Conservation (phyloP, 2,329 filamentous ascomycete species). For the Thelonectria olida region DNA sequence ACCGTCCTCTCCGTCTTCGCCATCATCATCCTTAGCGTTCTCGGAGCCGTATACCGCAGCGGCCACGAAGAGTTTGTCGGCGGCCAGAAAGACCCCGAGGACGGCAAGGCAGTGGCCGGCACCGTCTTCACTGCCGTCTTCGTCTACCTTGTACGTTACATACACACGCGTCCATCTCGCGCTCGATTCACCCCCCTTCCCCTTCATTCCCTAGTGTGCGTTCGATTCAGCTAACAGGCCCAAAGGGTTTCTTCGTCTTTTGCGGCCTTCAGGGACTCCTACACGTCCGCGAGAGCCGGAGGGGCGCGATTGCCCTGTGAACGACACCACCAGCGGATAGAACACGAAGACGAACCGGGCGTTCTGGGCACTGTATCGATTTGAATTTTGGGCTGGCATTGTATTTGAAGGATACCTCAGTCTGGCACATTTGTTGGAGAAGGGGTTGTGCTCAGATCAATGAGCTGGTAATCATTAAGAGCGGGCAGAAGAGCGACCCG, state of each 20-base stretch:
- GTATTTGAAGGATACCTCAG: slow-evolving; percentile 32
- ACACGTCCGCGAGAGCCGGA: slow-evolving; percentile 82
- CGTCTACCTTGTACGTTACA: slow-evolving; percentile 81
- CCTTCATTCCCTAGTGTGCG: background rate
- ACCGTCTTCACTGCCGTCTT: slow-evolving; percentile 90
- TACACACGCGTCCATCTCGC: background rate
- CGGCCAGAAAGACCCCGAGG: slow-evolving; percentile 72
- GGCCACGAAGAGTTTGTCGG: slow-evolving; percentile 89
- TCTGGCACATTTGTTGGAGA: slow-evolving; percentile 12
- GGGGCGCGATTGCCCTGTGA: slow-evolving; percentile 82
- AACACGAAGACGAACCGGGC: slow-evolving; percentile 39
- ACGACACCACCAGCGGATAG: slow-evolving; percentile 34
- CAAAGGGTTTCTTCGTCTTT: slow-evolving; percentile 88
- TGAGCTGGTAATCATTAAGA: slow-evolving; percentile 26
- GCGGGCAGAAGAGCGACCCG: slow-evolving; percentile 18
- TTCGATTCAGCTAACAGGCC: slow-evolving; percentile 3
- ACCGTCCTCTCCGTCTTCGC: slow-evolving; percentile 75
- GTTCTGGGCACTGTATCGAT: slow-evolving; percentile 40
- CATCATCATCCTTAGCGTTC: slow-evolving; percentile 70
- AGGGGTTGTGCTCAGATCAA: slow-evolving; percentile 6
- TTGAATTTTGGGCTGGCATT: slow-evolving; percentile 37
- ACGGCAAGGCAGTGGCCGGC: slow-evolving; percentile 80
- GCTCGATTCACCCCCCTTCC: background rate
- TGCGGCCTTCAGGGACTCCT: slow-evolving; percentile 90
- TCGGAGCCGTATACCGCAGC: slow-evolving; percentile 77